phyloP scores from a whole-genome alignment of 2,329 filamentous ascomycete species.

The Pezicula rhizophila region DNA sequence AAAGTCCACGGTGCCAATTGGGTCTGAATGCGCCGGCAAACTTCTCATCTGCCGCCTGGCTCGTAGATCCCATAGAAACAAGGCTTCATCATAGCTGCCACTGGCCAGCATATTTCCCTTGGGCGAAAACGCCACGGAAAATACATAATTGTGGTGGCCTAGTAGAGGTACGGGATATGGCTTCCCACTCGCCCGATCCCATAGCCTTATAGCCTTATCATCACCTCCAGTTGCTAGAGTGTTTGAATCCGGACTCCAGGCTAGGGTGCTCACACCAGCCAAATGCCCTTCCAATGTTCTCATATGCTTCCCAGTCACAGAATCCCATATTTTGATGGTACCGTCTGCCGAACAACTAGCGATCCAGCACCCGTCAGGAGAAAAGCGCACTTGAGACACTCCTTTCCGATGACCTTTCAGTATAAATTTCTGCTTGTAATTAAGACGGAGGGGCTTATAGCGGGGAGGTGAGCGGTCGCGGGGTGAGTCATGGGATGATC shows the following conservation, averaged over 20 bases:
- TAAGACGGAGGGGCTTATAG: slow-evolving; percentile 22
- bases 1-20: slow-evolving; percentile 89
- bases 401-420: slow-evolving; percentile 73
- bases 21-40: slow-evolving; percentile 89
- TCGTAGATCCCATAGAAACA: slow-evolving; percentile 93
- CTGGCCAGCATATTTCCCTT: slow-evolving; percentile 96
- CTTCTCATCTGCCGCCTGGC: slow-evolving; percentile 83
- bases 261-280: slow-evolving; percentile 83
- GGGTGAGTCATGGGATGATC: slow-evolving; percentile 19
- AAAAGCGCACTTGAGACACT: slow-evolving; percentile 82
- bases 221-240: slow-evolving; percentile 88
- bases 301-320: slow-evolving; percentile 68
- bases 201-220: slow-evolving; percentile 91
- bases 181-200: slow-evolving; percentile 65
- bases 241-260: slow-evolving; percentile 88
- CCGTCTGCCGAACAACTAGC: slow-evolving; percentile 86
- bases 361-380: slow-evolving; percentile 83
- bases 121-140: slow-evolving; percentile 89
- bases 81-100: slow-evolving; percentile 93
- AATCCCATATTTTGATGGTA: slow-evolving; percentile 88
- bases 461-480: slow-evolving; percentile 14
- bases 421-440: slow-evolving; percentile 54
- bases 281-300: slow-evolving; percentile 91
- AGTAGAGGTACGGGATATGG: slow-evolving; percentile 54
- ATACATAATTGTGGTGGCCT: slow-evolving; percentile 95